Conservation (phyloP, 306 rosid genomes). For the Pyrus communis region DNA sequence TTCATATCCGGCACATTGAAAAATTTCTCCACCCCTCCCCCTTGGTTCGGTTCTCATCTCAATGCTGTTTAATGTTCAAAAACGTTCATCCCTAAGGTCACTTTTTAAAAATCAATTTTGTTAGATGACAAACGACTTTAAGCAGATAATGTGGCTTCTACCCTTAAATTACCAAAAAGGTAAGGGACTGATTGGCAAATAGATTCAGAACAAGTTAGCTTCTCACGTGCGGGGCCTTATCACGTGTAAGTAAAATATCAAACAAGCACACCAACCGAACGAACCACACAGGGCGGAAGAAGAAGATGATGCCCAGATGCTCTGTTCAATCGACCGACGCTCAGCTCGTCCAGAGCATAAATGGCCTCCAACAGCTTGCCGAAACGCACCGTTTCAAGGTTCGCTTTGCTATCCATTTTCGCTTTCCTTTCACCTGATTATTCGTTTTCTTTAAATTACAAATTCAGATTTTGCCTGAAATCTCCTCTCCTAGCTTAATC, state of each 20-base stretch:
- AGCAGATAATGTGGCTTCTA: no score
- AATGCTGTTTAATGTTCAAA: no score
- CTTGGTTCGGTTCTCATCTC: no score
- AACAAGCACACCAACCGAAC: not conserved
- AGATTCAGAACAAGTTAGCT: no score
- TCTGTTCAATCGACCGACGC: slow-evolving; percentile 31
- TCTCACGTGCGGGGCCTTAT: no score
- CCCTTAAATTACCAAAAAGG: no score
- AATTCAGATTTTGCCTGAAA: not conserved
- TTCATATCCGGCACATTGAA: no score
- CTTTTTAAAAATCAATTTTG: no score
- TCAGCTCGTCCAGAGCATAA: slow-evolving; percentile 43
- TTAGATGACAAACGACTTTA: not conserved
- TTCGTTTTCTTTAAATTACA: not conserved
- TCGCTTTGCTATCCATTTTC: not conserved
- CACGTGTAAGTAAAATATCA: not conserved
- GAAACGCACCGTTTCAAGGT: slow-evolving; percentile 68
- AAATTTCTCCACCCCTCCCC: no score
- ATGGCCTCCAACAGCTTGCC: slow-evolving; percentile 63
- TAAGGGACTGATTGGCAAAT: no score
- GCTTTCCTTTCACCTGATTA: not conserved
- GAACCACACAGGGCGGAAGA: not conserved
- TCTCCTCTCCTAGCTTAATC: not conserved
- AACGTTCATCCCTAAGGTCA: no score
- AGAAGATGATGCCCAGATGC: slow-evolving; percentile 42